Evolutionary conservation across 2,329 filamentous ascomycete genomes (phyloP), one percentile per base, ranked within the genome.

Genomic region (Claviceps humidiphila): DNA sequence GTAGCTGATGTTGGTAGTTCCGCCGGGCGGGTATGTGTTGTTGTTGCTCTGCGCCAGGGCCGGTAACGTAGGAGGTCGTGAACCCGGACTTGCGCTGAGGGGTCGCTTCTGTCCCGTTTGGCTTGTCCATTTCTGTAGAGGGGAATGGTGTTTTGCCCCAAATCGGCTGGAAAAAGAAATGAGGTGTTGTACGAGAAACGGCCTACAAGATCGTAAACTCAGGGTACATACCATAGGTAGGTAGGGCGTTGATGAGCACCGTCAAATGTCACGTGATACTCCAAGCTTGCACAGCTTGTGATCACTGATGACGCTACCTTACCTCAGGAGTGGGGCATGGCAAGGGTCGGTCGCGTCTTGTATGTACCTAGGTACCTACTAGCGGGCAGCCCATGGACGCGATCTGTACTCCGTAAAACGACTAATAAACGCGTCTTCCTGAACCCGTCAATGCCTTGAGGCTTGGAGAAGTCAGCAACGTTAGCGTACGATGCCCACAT

Each of bases 31-130:
- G 53, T 47, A 63, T 55, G 34, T 63, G 60, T 47, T 61, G 64
- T 58, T 63, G 63, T 57, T 67, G 60, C n/a, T 66, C 60, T 53
- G 67, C 63, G 53, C 62, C 63, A 43, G 57, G 59, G 34, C 59
- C 59, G 51, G 61, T 58, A 17, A 56, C 60, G 48, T 57, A 59
- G 42, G 57, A 51, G 51, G 57, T 58, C 17, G 58, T 58, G 30
- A 49, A 45, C 14, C 57, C 53, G 39, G 57, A 56, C 57, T 58
- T 58, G 22, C 49, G 51, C 37, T 54, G 54, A 42, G 54, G 51
- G n/a, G 45, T 49, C 22, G 45, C 61, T 71, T 75, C 26, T 17
- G 51, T 48, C 22, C 52, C 53, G 37, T 51, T 52, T 34, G 54
- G 45, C 39, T 44, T 52, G 22, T 59, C 58, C 59, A 60, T 60